Conservation (phyloP, 441 rosid genomes). For the Kokia cookei region DNA sequence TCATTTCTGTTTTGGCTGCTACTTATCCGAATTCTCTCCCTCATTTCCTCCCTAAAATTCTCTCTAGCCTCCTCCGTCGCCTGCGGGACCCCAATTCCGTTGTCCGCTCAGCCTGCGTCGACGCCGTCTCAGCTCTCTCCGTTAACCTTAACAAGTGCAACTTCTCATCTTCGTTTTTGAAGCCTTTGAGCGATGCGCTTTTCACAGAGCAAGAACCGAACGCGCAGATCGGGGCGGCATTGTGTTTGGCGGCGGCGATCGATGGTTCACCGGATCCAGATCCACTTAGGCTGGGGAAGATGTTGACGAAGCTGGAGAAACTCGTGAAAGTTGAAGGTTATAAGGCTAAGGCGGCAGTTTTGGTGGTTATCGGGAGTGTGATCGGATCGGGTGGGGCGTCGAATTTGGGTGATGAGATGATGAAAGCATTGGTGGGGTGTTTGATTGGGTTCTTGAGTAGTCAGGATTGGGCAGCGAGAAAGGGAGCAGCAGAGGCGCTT, state of each 20-base stretch:
- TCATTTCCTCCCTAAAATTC: slow-evolving; percentile 59
- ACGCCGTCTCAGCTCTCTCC: slow-evolving; percentile 56
- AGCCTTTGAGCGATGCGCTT: slow-evolving; percentile 70
- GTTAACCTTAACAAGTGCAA: slow-evolving; percentile 46
- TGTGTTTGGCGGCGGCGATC: slow-evolving; percentile 78
- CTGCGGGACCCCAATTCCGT: slow-evolving; percentile 77
- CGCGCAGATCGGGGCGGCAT: slow-evolving; percentile 79
- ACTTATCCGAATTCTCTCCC: slow-evolving; percentile 47
- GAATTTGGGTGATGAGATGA: slow-evolving; percentile 25
- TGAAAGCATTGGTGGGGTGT: slow-evolving; percentile 52
- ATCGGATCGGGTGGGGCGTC: slow-evolving; percentile 66
- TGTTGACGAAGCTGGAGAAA: slow-evolving; percentile 59
- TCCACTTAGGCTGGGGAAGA: slow-evolving; percentile 40
- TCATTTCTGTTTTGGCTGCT: slow-evolving; percentile 49
- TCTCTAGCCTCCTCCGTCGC: slow-evolving; percentile 54
- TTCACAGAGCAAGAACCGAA: slow-evolving; percentile 80
- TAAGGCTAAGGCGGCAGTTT: slow-evolving; percentile 69
- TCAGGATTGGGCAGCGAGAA: slow-evolving; percentile 83
- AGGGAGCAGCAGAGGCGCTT: slow-evolving; percentile 83
- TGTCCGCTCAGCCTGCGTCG: slow-evolving; percentile 63
- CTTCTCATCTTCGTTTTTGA: slow-evolving; percentile 53
- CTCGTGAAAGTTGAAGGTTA: slow-evolving; percentile 55
- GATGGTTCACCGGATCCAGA: slow-evolving; percentile 74
- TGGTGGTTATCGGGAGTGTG: slow-evolving; percentile 77
- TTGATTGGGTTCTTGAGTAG: slow-evolving; percentile 59